These are phyloP conservation scores for Colletotrichum spaethianum DNA, from an alignment of 2,329 filamentous ascomycete species.

Conservation along the genomic window DNA sequence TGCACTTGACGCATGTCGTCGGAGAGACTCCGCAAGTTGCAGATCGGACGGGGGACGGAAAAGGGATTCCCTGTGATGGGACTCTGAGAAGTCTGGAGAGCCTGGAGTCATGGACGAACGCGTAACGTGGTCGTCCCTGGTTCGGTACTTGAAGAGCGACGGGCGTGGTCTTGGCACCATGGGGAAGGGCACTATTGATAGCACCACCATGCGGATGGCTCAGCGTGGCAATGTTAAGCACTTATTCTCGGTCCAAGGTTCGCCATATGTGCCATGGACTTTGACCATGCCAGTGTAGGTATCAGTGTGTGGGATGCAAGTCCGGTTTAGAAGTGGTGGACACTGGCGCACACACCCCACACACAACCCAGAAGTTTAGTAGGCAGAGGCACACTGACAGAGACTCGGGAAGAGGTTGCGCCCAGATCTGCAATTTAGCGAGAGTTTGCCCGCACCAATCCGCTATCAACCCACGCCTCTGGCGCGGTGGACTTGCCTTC, in stretches of 20 bases:
- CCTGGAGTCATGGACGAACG: conserved; percentile 1
- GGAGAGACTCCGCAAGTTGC: conserved; percentile 37
- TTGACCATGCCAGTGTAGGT: neutral
- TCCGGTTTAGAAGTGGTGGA: neutral
- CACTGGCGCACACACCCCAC: neutral
- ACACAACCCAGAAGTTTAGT: neutral
- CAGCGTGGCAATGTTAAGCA: conserved; percentile 30
- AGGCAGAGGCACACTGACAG: neutral
- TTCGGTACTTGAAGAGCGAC: neutral
- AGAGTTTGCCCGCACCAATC: conserved; percentile 33
- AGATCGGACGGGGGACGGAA: conserved; percentile 15
- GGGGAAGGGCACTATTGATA: neutral
- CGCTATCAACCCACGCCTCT: neutral
- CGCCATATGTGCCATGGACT: conserved; percentile 4
- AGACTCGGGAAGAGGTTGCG: neutral
- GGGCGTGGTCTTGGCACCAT: neutral
- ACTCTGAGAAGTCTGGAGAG: neutral
- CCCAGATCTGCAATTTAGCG: conserved; percentile 36
- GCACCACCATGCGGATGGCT: neutral
- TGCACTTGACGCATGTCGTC: conserved; percentile 6
- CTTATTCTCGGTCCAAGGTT: conserved; percentile 29
- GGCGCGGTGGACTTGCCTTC: neutral
- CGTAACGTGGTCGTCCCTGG: conserved; percentile 1
- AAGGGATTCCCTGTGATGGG: neutral
- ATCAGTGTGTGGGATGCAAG: neutral